These are phyloP conservation scores for Colletotrichum ledebouriae DNA, from an alignment of 2,329 filamentous ascomycete species.

Conservation along the genomic window DNA sequence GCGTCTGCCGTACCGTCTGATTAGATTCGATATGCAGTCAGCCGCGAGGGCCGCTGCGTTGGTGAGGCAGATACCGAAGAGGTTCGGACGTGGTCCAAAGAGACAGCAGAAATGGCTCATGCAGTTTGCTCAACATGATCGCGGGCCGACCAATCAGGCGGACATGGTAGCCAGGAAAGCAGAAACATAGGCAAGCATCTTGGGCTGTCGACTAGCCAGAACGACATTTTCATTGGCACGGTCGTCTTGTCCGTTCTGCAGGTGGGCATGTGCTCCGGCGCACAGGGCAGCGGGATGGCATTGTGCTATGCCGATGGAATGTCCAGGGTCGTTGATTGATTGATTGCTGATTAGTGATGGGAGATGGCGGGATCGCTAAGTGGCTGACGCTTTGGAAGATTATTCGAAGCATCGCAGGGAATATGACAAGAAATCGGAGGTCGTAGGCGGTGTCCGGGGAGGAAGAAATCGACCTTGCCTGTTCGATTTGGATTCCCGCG, in stretches of 20 bases:
- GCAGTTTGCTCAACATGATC: slow-evolving; percentile 31
- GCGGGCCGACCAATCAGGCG: slow-evolving; percentile 19
- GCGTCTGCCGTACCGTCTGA: slow-evolving; percentile 28
- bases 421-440: slow-evolving; percentile 11
- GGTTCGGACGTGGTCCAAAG: slow-evolving; percentile 35
- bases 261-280: slow-evolving; percentile 29
- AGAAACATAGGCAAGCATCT: slow-evolving; percentile 22
- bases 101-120: slow-evolving; percentile 20
- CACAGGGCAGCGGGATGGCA: slow-evolving; percentile 38
- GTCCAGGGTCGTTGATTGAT: slow-evolving; percentile 17
- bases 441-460: slow-evolving; percentile 8
- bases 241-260: slow-evolving; percentile 32
- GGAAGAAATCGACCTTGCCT: slow-evolving; percentile 12
- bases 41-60: slow-evolving; percentile 26
- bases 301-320: slow-evolving; percentile 16
- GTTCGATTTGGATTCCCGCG: slow-evolving; percentile 25
- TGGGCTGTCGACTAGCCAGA: slow-evolving; percentile 13
- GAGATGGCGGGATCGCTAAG: slow-evolving; percentile 19
- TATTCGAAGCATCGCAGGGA: slow-evolving; percentile 25
- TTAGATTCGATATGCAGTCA: slow-evolving; percentile 27
- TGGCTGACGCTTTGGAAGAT: slow-evolving; percentile 30
- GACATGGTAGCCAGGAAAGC: slow-evolving; percentile 12
- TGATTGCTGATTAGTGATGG: slow-evolving; percentile 24
- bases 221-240: slow-evolving; percentile 27
- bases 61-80: slow-evolving; percentile 30